These are phyloP conservation scores for Ogataea hybrid DNA, from an alignment of 1,139 yeast species.

Conservation along the genomic window DNA sequence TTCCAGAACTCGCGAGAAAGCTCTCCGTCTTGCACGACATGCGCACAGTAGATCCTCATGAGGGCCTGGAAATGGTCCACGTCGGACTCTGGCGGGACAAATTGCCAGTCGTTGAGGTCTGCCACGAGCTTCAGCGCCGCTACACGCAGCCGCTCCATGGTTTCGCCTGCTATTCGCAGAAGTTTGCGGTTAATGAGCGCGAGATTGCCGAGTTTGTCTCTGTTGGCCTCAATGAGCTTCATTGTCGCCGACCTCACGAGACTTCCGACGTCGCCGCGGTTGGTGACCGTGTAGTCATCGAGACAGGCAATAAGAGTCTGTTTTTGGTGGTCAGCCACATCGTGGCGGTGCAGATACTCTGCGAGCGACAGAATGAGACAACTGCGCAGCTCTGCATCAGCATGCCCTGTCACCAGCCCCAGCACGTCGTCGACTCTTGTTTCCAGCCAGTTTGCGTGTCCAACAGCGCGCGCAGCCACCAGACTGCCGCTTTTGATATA, in stretches of 20 bases:
- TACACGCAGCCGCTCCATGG: slow-evolving; percentile 40
- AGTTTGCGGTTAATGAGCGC: slow-evolving; percentile 35
- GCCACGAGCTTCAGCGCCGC: slow-evolving; percentile 29
- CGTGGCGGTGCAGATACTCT: slow-evolving; percentile 9
- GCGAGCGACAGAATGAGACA: slow-evolving; percentile 29
- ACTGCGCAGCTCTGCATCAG: slow-evolving; percentile 24
- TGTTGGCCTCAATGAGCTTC: slow-evolving; percentile 36
- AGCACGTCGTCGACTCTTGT: slow-evolving; percentile 16
- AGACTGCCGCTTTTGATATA: slow-evolving; percentile 35
- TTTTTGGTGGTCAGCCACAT: slow-evolving; percentile 4
- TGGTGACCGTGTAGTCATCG: slow-evolving; percentile 65
- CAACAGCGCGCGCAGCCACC: slow-evolving; percentile 37
- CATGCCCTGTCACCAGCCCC: slow-evolving; percentile 12
- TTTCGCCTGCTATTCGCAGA: slow-evolving; percentile 56
- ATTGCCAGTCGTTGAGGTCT: slow-evolving; percentile 15
- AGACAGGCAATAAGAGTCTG: slow-evolving; percentile 25
- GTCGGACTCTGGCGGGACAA: slow-evolving; percentile 3
- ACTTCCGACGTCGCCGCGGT: slow-evolving; percentile 80
- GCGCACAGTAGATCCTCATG: slow-evolving; percentile 22
- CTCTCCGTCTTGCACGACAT: slow-evolving; percentile 17
- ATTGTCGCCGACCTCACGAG: slow-evolving; percentile 58
- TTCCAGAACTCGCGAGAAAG: slow-evolving; percentile 45
- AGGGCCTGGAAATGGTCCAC: slow-evolving; percentile 33
- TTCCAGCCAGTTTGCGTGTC: slow-evolving; percentile 25
- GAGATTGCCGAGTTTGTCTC: slow-evolving; percentile 18